phyloP scores from a whole-genome alignment of 257 asterid species.

The Apocynum venetum region DNA sequence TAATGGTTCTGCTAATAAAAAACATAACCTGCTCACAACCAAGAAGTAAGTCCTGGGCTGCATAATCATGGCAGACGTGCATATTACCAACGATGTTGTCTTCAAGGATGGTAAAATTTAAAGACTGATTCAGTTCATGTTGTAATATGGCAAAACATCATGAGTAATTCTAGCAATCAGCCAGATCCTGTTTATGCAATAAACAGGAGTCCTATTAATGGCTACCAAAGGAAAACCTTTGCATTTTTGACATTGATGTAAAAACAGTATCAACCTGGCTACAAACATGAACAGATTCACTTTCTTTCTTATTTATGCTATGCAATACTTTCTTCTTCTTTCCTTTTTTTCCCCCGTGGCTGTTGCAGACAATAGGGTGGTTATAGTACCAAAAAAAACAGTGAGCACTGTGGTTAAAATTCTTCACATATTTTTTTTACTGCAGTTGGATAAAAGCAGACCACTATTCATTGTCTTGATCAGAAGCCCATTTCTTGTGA shows the following conservation, averaged over 20 bases:
- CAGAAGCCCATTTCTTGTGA: background rate
- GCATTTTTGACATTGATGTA: conserved; percentile 1
- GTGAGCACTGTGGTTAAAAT: background rate
- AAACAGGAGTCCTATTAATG: background rate
- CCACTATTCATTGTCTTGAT: background rate
- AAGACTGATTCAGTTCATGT: background rate
- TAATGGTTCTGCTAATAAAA: background rate
- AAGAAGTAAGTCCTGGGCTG: background rate
- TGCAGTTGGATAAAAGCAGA: background rate
- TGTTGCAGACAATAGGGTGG: conserved; percentile 3
- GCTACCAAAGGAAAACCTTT: background rate
- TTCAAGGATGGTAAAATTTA: background rate
- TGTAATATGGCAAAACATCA: background rate
- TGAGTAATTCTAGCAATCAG: background rate
- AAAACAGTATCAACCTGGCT: background rate
- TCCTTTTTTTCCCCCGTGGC: background rate
- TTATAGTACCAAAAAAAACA: background rate
- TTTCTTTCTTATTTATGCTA: background rate
- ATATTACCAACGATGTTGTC: background rate
- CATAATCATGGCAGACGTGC: background rate
- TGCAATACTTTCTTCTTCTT: background rate
- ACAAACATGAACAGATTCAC: background rate
- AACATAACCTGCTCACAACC: background rate
- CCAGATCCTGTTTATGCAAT: background rate
- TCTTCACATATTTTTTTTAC: background rate